Conservation (phyloP, 1,284 basidiomycete species). For the Ceratobasidium sp. region DNA sequence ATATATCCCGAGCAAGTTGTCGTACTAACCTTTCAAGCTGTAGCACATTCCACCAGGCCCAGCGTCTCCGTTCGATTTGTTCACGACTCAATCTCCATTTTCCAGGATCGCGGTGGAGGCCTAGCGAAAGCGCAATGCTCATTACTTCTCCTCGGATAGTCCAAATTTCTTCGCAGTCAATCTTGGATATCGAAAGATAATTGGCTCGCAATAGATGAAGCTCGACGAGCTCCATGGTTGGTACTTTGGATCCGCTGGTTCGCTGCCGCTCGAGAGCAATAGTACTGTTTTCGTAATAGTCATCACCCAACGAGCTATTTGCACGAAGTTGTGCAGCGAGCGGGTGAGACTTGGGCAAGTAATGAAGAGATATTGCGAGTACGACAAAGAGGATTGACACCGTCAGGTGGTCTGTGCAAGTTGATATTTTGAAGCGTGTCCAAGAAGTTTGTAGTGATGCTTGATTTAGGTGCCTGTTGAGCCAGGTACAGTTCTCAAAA, state of each 20-base stretch:
- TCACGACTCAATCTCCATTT: slow-evolving; percentile 72
- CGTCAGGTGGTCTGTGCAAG: slow-evolving; percentile 65
- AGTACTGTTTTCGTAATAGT: slow-evolving; percentile 60
- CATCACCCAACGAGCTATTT: slow-evolving; percentile 66
- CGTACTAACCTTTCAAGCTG: slow-evolving; percentile 69
- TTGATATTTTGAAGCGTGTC: slow-evolving; percentile 67
- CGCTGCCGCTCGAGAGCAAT: slow-evolving; percentile 36
- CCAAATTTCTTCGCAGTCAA: slow-evolving; percentile 81
- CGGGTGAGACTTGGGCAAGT: slow-evolving; percentile 67
- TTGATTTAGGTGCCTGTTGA: slow-evolving; percentile 76
- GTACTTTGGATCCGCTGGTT: slow-evolving; percentile 36
- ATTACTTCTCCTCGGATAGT: slow-evolving; percentile 71
- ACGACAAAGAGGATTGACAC: slow-evolving; percentile 73
- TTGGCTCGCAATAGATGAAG: slow-evolving; percentile 70
- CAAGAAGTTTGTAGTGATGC: slow-evolving; percentile 66
- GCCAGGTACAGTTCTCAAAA: slow-evolving; percentile 85
- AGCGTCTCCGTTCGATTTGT: slow-evolving; percentile 73
- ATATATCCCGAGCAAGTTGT: background rate
- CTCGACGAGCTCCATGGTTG: slow-evolving; percentile 54
- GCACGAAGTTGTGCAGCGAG: slow-evolving; percentile 56
- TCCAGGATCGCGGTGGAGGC: slow-evolving; percentile 78
- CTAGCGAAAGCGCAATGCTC: slow-evolving; percentile 77
- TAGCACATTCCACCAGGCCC: slow-evolving; percentile 87
- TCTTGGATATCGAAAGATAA: slow-evolving; percentile 73
- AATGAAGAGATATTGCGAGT: slow-evolving; percentile 73